Base-by-base conservation (phyloP, 139 green algal genomes). In the Spirogloea muscicola region DNA sequence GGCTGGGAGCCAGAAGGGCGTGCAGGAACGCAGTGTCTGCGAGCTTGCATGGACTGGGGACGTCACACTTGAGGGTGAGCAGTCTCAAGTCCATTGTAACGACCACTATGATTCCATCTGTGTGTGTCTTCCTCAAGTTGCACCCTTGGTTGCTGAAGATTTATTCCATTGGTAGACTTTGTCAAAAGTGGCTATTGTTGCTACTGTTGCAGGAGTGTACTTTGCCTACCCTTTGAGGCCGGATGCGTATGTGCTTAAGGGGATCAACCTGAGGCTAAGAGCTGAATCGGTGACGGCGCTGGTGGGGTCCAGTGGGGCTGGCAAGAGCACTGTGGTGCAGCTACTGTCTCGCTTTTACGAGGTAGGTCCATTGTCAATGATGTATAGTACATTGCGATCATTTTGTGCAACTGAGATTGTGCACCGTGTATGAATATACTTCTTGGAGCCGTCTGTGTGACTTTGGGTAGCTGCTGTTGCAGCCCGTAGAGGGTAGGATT, bases 281-380 rank as follows among this genome's bases (percentile, higher is more conserved):
- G 73, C 88, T 25, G 92, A 91, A 4, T 86, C 87, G 41, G 93
- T 89, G 0, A 82, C 92, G 16, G 92, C 92, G 3, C 86, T 97
- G 42, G 91, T 96, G 25, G 91, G 92, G 40, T 81, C 85, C 76
- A 88, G 70, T 51, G 92, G 92, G 41, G 88, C 82, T 63, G 91
- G 93, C 73, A 98, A 98, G 74, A 89, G 74, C 57, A 97, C 92
- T 1, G 85, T 96, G 18, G 80, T 95, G 3, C 67, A 76, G 37
- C 89, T 97, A 0, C 79, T 96, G 10, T 79, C 93, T 79, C 86
- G 93, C 37, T 95, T 95, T 74, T 96, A 97, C 58, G 89, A 96
- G 1, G 7, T 73, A 9, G 37, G 6, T 29, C 5, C 10, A 5
- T n/a, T n/a, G n/a, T n/a, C n/a, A n/a, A n/a, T n/a, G n/a, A n/a